Evolutionary conservation across 208 protist species (phyloP).

Genomic region (Blastocrithidia nonstop): DNA sequence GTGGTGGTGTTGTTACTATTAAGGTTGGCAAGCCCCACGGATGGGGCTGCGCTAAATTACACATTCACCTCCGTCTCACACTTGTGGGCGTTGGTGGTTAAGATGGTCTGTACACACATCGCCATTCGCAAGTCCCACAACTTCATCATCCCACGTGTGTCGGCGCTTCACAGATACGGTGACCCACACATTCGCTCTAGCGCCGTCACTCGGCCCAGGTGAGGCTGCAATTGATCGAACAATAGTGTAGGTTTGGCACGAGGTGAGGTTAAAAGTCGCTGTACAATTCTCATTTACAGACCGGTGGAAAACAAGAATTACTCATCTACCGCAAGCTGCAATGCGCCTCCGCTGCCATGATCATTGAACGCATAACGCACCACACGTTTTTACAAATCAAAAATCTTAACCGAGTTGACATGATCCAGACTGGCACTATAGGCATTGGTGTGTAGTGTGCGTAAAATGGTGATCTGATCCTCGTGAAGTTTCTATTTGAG

Average conservation of each 20-base stretch:
- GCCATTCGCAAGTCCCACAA: constrained; percentile 44
- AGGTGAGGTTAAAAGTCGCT: constrained; percentile 13
- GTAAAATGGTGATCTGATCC: constrained; percentile 10
- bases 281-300: constrained; percentile 28
- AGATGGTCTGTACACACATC: constrained; percentile 21
- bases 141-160: constrained; percentile 25
- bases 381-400: constrained; percentile 23
- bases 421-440: constrained; percentile 25
- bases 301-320: constrained; percentile 26
- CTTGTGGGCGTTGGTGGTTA: no score
- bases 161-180: constrained; percentile 24
- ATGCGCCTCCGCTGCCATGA: constrained; percentile 21
- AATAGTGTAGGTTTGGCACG: constrained; percentile 12
- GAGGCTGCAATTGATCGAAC: constrained; percentile 18
- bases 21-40: no score
- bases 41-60: no score
- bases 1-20: no score
- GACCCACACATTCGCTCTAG: constrained; percentile 11
- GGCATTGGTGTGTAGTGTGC: constrained; percentile 4
- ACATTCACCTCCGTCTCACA: no score
- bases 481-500: constrained; percentile 18
- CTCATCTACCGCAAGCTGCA: constrained; percentile 15
- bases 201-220: constrained; percentile 16
- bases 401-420: constrained; percentile 21
- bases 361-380: constrained; percentile 25